Conservation (phyloP, 257 asterid species). For the Salvia splendens region DNA sequence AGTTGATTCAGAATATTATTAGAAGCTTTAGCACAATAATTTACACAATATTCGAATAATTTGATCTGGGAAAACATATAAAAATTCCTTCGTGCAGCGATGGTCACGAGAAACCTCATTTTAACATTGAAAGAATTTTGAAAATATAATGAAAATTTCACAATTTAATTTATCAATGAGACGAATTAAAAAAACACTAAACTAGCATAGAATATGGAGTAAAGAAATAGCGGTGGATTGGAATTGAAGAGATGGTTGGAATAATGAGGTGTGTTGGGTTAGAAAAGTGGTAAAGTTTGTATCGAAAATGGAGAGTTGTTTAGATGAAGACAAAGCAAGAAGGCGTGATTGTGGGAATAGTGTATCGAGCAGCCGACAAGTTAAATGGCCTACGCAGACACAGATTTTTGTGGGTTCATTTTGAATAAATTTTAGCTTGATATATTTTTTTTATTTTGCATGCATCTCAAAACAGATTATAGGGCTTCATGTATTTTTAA, state of each 20-base stretch:
- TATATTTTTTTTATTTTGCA: not conserved
- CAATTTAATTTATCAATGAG: too few species aligned
- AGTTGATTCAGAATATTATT: too few species aligned
- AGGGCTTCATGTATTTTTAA: too few species aligned
- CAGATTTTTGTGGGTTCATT: constrained; percentile 4
- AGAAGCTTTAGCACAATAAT: too few species aligned
- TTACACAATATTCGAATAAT: too few species aligned
- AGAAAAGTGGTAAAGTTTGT: constrained; percentile 41
- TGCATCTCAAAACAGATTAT: not conserved
- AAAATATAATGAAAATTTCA: too few species aligned
- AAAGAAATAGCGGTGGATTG: constrained; percentile 24
- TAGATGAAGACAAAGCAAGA: constrained; percentile 51
- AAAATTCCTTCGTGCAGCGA: too few species aligned
- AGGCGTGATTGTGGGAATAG: constrained; percentile 44
- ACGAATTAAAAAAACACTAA: too few species aligned
- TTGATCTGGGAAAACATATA: too few species aligned
- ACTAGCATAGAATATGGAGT: not conserved
- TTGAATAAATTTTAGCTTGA: not conserved
- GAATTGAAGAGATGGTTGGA: constrained; percentile 41
- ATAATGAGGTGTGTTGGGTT: constrained; percentile 34
- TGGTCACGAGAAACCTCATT: too few species aligned
- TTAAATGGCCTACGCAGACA: constrained; percentile 30
- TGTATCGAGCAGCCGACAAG: constrained; percentile 41
- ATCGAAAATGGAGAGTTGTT: constrained; percentile 42
- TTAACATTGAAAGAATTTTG: not conserved